phyloP scores from a whole-genome alignment of 306 rosid genomes.

The Clitoria ternatea region DNA sequence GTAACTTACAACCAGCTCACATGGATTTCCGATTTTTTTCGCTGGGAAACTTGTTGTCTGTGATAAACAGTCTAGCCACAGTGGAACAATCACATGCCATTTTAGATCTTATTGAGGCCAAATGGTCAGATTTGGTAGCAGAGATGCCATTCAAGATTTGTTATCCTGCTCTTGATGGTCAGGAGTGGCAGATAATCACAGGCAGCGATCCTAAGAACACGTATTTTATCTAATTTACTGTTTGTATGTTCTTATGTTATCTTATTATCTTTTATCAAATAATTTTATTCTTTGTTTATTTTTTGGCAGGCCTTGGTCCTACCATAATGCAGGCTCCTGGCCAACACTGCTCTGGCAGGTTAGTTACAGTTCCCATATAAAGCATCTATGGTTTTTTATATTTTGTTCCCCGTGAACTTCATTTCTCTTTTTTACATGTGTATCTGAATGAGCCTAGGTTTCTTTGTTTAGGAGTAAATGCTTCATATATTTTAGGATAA shows the following conservation, averaged over 20 bases:
- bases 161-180: constrained; percentile 87
- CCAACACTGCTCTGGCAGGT: constrained; percentile 96
- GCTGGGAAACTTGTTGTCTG: constrained; percentile 80
- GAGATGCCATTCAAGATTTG: constrained; percentile 88
- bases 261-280: constrained; percentile 1
- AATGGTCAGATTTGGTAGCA: constrained; percentile 83
- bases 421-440: no score
- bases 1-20: constrained; percentile 94
- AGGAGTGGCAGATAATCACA: constrained; percentile 85
- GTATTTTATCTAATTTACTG: constrained; percentile 32
- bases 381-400: neutral
- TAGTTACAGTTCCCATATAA: constrained; percentile 19
- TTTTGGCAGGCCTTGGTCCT: constrained; percentile 80
- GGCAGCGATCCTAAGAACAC: constrained; percentile 93
- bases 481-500: no score
- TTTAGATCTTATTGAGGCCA: constrained; percentile 77
- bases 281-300: constrained; percentile 7
- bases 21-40: constrained; percentile 93
- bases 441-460: neutral
- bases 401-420: no score
- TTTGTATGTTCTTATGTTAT: neutral
- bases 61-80: constrained; percentile 61
- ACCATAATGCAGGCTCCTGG: constrained; percentile 91
- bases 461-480: neutral
- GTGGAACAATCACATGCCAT: constrained; percentile 69